These are phyloP conservation scores for Arachnomyces sp. DNA, from an alignment of 2,329 filamentous ascomycete genomes.

Conservation along the genomic window DNA sequence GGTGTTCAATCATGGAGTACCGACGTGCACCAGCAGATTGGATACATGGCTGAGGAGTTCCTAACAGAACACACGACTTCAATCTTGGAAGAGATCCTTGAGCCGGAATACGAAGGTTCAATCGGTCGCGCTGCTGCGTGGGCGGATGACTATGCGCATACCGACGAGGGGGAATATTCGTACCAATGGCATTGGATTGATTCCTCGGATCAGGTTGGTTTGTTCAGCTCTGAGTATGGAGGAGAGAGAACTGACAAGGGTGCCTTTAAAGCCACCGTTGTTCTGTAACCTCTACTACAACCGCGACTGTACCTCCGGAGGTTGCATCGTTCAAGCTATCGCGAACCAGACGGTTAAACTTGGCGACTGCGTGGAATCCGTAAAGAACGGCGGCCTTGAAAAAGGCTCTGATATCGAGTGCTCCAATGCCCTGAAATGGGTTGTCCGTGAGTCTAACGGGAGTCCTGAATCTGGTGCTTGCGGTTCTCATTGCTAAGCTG, in stretches of 20 bases:
- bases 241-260: too few relatives aligned
- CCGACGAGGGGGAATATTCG: constrained; percentile 4
- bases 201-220: constrained; percentile 3
- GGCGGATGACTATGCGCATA: constrained; percentile 4
- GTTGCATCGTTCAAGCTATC: constrained; percentile 35
- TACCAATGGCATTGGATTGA: constrained; percentile 6
- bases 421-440: constrained; percentile 9
- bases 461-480: too few relatives aligned
- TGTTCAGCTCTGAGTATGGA: too few relatives aligned
- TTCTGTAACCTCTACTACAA: constrained; percentile 28
- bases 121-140: constrained; percentile 6
- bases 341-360: constrained; percentile 34
- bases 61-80: not conserved
- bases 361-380: constrained; percentile 18
- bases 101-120: constrained; percentile 5
- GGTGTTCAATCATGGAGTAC: constrained; percentile 5
- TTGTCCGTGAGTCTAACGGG: constrained; percentile 15
- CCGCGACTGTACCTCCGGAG: constrained; percentile 29
- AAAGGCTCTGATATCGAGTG: constrained; percentile 1
- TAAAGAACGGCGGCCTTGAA: constrained; percentile 1
- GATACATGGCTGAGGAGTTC: constrained; percentile 5
- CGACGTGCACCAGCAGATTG: constrained; percentile 5
- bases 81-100: constrained; percentile 4
- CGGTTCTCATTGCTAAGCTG: too few relatives aligned
- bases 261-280: constrained; percentile 1